Base-by-base conservation (phyloP, 2,329 filamentous ascomycete species). In the Drechslerella stenobrocha region DNA sequence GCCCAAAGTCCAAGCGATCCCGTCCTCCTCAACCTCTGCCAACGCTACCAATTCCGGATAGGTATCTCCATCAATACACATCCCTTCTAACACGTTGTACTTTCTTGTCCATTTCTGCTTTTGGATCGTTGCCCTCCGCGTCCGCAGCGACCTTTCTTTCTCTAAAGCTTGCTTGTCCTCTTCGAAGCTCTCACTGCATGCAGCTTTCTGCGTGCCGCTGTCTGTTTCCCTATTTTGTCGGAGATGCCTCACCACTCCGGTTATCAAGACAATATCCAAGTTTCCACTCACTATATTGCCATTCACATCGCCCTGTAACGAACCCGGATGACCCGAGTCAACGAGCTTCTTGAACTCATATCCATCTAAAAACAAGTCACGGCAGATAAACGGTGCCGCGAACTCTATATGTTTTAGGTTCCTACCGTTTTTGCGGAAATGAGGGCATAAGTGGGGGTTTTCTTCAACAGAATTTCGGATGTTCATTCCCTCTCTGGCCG, bases 41-140 rank as follows among this genome's bases (percentile, higher is more conserved):
- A 73, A 40, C 2, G 70, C 40, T 13, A 55, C 66, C 46, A 73
- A 47, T 51, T 73, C 71, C 32, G 71, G 70, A 69, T 65, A 72
- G 20, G 70, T 69, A 42, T 71, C 71, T 1, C 71, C 71, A 15
- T 61, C 50, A 28, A 51, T 42, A 23, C 71, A 73, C 48, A 73
- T 70, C 15, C 69, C 67, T 24, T 71, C 58, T 5, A 65, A 47
- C 11, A 70, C 57, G 15, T 69, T 56, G 5, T 72, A 1, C 3
- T 53, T 69, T 20, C 71, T 70, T 6, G 45, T 55, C 71, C 71
- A 73, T n/a, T 46, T 52, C 52, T 72, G 64, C 46, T 67, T 60
- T 30, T 55, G 50, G 40, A 67, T 60, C 32, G 52, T 71, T 8
- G 71, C 61, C 20, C 47, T 71, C 32, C 71, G 65, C 18, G 57